phyloP scores from a whole-genome alignment of 1,284 basidiomycete species.

The Malassezia globosa region DNA sequence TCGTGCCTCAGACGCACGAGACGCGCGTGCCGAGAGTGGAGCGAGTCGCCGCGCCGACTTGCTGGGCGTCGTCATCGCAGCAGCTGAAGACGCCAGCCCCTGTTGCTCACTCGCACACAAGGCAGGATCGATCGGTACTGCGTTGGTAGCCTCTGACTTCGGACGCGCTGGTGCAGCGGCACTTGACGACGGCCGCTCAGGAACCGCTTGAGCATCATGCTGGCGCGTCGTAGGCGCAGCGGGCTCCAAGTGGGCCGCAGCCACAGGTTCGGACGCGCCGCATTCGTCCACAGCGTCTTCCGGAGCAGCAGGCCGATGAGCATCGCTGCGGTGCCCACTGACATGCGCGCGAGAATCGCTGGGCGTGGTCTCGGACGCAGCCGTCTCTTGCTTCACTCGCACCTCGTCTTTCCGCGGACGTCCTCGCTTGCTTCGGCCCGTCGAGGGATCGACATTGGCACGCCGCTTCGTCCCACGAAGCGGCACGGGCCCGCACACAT shows the following conservation, averaged over 20 bases:
- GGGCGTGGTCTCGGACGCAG: neutral
- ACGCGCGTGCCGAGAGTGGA: neutral
- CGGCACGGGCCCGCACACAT: constrained; percentile 4
- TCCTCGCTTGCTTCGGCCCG: constrained; percentile 15
- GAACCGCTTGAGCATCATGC: neutral
- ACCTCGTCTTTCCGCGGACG: constrained; percentile 12
- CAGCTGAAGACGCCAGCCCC: no score
- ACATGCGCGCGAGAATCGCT: no score
- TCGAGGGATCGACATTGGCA: constrained; percentile 5
- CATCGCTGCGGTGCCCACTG: neutral
- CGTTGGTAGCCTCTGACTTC: neutral
- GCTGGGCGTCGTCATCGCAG: neutral
- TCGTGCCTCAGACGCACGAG: neutral
- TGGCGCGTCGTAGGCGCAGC: neutral
- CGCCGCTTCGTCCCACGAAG: constrained; percentile 5
- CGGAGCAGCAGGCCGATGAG: no score
- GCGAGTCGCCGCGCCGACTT: neutral
- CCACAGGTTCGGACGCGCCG: constrained; percentile 1
- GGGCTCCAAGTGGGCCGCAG: neutral
- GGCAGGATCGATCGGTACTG: neutral
- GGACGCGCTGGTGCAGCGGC: neutral
- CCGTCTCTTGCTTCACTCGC: neutral
- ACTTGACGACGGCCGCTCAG: neutral
- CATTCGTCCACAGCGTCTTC: no score
- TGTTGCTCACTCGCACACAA: neutral